These are phyloP conservation scores for Petrea volubilis DNA, from an alignment of 257 asterid species.

Conservation along the genomic window DNA sequence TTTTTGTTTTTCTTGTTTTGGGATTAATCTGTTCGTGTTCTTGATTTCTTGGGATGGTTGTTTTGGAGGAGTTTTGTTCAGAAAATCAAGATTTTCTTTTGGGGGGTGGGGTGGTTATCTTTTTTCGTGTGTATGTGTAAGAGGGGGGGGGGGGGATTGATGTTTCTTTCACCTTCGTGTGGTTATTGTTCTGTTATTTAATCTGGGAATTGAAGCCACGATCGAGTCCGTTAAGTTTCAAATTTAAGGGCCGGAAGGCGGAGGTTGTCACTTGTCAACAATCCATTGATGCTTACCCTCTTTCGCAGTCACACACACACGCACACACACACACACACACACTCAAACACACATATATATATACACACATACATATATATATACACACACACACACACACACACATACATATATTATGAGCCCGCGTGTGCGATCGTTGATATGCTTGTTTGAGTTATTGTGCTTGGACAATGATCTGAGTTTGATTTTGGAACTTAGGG, in stretches of 20 bases:
- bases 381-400: background rate
- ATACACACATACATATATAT: background rate
- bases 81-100: background rate
- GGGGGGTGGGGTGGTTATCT: background rate
- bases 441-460: background rate
- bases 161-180: background rate
- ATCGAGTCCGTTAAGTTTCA: background rate
- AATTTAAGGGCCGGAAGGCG: background rate
- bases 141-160: background rate
- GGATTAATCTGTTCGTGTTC: background rate
- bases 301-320: background rate
- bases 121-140: background rate
- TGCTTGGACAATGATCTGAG: background rate
- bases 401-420: background rate
- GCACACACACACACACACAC: too few species aligned
- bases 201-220: slow-evolving; percentile 3
- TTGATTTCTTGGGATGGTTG: background rate
- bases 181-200: background rate
- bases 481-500: background rate
- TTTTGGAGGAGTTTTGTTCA: slow-evolving; percentile 1
- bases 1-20: background rate
- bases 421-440: too few species aligned
- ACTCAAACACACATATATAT: too few species aligned
- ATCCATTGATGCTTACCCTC: slow-evolving; percentile 1
- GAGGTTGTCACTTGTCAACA: background rate